phyloP scores from a whole-genome alignment of 345 rosid genomes.

The Lepidium africanum region DNA sequence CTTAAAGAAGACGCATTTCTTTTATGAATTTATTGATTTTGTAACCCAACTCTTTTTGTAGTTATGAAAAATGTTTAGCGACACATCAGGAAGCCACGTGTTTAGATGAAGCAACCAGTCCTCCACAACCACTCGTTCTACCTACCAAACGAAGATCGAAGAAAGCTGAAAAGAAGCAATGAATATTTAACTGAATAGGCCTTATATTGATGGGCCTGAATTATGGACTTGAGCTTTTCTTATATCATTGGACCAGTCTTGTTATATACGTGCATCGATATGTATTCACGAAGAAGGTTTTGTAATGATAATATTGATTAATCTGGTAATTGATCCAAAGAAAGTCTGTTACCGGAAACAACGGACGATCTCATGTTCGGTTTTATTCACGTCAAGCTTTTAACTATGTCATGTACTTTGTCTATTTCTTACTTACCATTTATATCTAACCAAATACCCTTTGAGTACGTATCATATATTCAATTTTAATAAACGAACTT shows the following conservation, averaged over 20 bases:
- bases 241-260: background rate
- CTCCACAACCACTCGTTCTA: slow-evolving; percentile 25
- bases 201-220: no score
- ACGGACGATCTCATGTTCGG: slow-evolving; percentile 10
- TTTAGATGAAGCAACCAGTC: slow-evolving; percentile 15
- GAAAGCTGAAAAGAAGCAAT: background rate
- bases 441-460: background rate
- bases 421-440: background rate
- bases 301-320: background rate
- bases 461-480: background rate
- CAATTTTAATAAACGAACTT: background rate
- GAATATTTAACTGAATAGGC: no score
- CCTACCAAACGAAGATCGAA: slow-evolving; percentile 11
- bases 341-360: slow-evolving; percentile 21
- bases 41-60: background rate
- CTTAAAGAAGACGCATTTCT: slow-evolving; percentile 5
- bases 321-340: background rate
- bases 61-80: background rate
- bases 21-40: background rate
- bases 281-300: background rate
- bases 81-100: slow-evolving; percentile 16
- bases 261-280: background rate
- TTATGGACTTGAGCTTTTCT: no score
- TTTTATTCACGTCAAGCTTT: background rate
- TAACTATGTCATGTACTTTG: background rate